These are phyloP conservation scores for Gossypium schwendimanii DNA, from an alignment of 441 rosid species.

Conservation along the genomic window DNA sequence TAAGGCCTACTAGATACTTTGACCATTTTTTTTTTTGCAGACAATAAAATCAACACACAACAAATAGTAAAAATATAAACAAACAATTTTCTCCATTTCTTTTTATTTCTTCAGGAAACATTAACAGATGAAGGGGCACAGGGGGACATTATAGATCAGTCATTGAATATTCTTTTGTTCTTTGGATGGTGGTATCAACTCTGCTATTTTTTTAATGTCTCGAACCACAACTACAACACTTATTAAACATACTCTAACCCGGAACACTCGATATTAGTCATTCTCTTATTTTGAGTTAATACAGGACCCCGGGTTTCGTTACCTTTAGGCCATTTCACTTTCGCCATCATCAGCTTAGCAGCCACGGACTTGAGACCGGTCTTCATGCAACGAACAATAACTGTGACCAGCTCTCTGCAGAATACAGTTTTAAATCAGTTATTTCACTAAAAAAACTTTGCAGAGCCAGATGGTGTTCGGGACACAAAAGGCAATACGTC, in stretches of 20 bases:
- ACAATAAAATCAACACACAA: background rate
- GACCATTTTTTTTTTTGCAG: background rate
- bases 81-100: slow-evolving; percentile 34
- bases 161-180: slow-evolving; percentile 11
- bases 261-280: slow-evolving; percentile 31
- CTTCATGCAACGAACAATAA: slow-evolving; percentile 43
- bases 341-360: slow-evolving; percentile 39
- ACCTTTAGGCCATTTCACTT: slow-evolving; percentile 47
- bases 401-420: slow-evolving; percentile 57
- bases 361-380: slow-evolving; percentile 50
- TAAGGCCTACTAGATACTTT: background rate
- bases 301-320: slow-evolving; percentile 57
- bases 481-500: background rate
- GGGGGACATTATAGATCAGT: background rate
- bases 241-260: slow-evolving; percentile 54
- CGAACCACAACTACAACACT: background rate
- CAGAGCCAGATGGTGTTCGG: background rate
- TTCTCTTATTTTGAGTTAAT: slow-evolving; percentile 46
- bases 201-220: background rate
- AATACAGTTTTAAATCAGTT: background rate
- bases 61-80: slow-evolving; percentile 8
- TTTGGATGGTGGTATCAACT: background rate
- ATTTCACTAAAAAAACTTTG: background rate
- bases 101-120: background rate
- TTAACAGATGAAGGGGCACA: background rate